phyloP scores from a whole-genome alignment of 495 filamentous ascomycete genomes.

The Gamarada debralockiae region DNA sequence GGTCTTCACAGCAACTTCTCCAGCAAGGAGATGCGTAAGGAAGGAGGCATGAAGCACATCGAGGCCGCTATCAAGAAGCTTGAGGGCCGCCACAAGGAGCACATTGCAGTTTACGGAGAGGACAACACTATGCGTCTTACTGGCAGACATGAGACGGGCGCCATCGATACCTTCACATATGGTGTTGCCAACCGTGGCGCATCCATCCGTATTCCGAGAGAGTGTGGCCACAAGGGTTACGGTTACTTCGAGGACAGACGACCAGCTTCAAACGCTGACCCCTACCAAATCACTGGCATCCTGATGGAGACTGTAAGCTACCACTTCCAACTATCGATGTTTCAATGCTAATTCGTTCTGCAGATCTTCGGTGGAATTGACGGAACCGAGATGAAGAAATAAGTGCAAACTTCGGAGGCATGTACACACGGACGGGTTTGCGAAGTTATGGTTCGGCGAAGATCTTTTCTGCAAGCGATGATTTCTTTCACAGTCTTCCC shows the following conservation, averaged over 20 bases:
- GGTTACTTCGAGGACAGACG: constrained; percentile 98
- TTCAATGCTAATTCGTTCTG: not conserved
- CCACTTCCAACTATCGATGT: not conserved
- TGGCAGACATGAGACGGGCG: constrained; percentile 90
- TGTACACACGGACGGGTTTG: constrained; percentile 22
- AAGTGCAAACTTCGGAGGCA: constrained; percentile 2
- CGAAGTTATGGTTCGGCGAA: constrained; percentile 13
- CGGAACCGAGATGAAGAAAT: constrained; percentile 12
- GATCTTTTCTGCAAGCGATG: constrained; percentile 21
- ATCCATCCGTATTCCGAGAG: constrained; percentile 88
- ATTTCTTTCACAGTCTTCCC: constrained; percentile 5
- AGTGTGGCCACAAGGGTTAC: constrained; percentile 86
- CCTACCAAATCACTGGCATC: constrained; percentile 94
- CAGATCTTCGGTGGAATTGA: constrained; percentile 23
- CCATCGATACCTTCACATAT: constrained; percentile 91
- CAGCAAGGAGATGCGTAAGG: constrained; percentile 69
- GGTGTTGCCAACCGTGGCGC: constrained; percentile 96
- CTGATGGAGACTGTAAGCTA: constrained; percentile 66
- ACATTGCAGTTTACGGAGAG: constrained; percentile 96
- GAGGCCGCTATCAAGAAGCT: constrained; percentile 86
- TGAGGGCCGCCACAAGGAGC: constrained; percentile 82
- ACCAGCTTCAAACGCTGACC: constrained; percentile 92
- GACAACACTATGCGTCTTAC: constrained; percentile 90
- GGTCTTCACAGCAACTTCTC: constrained; percentile 77
- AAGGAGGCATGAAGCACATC: constrained; percentile 93